These are phyloP conservation scores for Aspergillus tubingensis DNA, from an alignment of 2,329 filamentous ascomycete species.

Conservation along the genomic window DNA sequence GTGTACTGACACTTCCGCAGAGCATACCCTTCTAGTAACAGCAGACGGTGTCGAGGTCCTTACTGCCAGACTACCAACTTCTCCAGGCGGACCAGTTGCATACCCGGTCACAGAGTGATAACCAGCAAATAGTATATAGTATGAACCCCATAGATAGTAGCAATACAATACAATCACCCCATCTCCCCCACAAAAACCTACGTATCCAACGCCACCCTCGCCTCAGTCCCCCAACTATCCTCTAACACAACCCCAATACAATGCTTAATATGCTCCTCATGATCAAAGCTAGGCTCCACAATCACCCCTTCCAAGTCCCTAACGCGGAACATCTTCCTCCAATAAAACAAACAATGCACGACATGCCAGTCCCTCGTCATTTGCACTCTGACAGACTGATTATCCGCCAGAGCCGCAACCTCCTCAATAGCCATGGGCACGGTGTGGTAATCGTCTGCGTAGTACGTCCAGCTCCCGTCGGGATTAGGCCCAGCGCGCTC, in stretches of 20 bases:
- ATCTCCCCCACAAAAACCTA: background rate
- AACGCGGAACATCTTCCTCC: conserved; percentile 30
- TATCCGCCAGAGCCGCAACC: background rate
- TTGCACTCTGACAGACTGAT: background rate
- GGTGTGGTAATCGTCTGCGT: conserved; percentile 28
- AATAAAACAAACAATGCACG: conserved; percentile 38
- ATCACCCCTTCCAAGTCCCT: conserved; percentile 3
- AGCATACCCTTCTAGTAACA: conserved; percentile 79
- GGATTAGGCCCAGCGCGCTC: conserved; percentile 31
- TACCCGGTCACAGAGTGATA: conserved; percentile 44
- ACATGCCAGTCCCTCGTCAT: conserved; percentile 32
- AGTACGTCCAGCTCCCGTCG: conserved; percentile 37
- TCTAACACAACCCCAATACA: conserved; percentile 19
- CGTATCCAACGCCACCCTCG: conserved; percentile 7
- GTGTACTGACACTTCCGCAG: conserved; percentile 34
- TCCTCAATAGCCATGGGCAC: conserved; percentile 2
- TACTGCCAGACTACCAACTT: conserved; percentile 67
- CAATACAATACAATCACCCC: background rate
- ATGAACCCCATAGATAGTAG: background rate
- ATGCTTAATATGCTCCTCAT: conserved; percentile 14
- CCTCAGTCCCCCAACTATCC: conserved; percentile 11
- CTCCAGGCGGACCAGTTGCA: conserved; percentile 67
- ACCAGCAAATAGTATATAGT: too few species aligned
- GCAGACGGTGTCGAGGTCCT: conserved; percentile 74
- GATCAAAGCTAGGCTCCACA: conserved; percentile 25